phyloP scores from a whole-genome alignment of 1,284 basidiomycete species.

The Amylostereum areolatum region DNA sequence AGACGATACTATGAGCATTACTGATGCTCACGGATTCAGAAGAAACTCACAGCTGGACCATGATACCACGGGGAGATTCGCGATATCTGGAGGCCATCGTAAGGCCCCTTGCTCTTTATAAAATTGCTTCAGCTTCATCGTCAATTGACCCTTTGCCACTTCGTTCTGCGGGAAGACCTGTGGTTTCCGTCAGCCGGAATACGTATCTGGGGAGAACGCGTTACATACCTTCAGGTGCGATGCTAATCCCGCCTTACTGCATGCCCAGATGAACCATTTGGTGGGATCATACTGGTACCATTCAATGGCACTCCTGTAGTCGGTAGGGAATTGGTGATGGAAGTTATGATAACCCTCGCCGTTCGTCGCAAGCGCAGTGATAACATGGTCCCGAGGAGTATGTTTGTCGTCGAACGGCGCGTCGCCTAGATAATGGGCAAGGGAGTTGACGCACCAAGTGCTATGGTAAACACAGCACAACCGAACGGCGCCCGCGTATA shows the following conservation, averaged over 20 bases:
- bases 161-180: slow-evolving; percentile 89
- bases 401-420: slow-evolving; percentile 82
- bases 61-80: slow-evolving; percentile 73
- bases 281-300: slow-evolving; percentile 92
- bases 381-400: slow-evolving; percentile 74
- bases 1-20: slow-evolving; percentile 6
- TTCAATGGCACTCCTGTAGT: slow-evolving; percentile 90
- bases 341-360: slow-evolving; percentile 96
- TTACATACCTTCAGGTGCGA: slow-evolving; percentile 70
- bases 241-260: slow-evolving; percentile 67
- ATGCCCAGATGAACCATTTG: slow-evolving; percentile 86
- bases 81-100: slow-evolving; percentile 73
- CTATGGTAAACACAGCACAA: slow-evolving; percentile 76
- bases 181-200: neutral
- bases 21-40: neutral
- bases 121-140: slow-evolving; percentile 87
- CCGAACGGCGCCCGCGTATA: slow-evolving; percentile 72
- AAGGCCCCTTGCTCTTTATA: slow-evolving; percentile 66
- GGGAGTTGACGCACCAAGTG: slow-evolving; percentile 86
- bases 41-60: slow-evolving; percentile 76
- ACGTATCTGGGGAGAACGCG: neutral
- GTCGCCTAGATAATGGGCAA: slow-evolving; percentile 83
- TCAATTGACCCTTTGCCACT: slow-evolving; percentile 85
- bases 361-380: slow-evolving; percentile 81
- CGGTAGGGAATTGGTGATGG: slow-evolving; percentile 93